Base-by-base conservation (phyloP, 129 eudicot species). In the Rutidosis leptorrhynchoides region DNA sequence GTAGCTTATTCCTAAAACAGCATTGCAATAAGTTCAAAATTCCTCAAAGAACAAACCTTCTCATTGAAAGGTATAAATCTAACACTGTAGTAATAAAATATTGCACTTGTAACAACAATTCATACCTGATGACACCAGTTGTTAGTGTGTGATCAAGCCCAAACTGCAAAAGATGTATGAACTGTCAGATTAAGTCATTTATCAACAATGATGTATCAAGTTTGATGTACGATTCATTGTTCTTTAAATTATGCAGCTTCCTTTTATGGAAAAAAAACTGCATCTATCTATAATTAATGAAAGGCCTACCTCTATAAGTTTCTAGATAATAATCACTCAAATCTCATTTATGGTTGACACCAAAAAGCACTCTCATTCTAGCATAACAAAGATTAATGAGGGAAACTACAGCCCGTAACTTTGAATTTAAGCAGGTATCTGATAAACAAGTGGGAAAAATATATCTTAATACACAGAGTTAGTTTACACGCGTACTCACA, bases 81-180 rank as follows among this genome's bases (percentile, higher is more conserved):
- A 72, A 46, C 16, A 62, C 33, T 64, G 42, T 19, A 32, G 35
- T 26, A 68, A 58, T 64, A 32, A 51, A 25, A 67, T 65, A 59
- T 25, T 9, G 51, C 23, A 26, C 62, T 58, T 76, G n/a, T 46
- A 49, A 48, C 24, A 57, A 30, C 35, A 66, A 20, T 19, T 65
- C 58, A 42, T 79, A 93, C 98, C 98, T 93, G 83, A 93, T 88
- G 69, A 93, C 98, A 53, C 98, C 98, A 68, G 98, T 93, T 55
- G 98, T 93, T 43, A 93, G 96, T 28, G 98, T 93, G 78, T 93
- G 98, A 74, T 93, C 98, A 78, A 93, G 98, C 73, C 98, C 98
- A 86, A 93, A 93, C 98, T 93, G 89, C 80, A 81, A 58, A 83
- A 61, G 12, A 33, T 16, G 10, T 26, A 71, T 48, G 33, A 49